These are phyloP conservation scores for Candida chauliodis DNA, from an alignment of 805 yeast genomes.

Conservation along the genomic window DNA sequence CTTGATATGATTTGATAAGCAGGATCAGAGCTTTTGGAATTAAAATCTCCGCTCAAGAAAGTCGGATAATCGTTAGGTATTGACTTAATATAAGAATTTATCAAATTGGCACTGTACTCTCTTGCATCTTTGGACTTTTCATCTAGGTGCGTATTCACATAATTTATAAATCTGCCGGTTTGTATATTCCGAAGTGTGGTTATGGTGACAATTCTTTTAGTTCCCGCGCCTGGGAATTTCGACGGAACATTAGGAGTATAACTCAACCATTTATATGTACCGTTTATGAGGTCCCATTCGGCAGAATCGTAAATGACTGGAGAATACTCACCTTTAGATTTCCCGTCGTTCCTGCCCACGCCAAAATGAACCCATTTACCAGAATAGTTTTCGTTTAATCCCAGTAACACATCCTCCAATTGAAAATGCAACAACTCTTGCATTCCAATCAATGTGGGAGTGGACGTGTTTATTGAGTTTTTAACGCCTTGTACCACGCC, in stretches of 20 bases:
- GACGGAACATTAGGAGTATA: conserved; percentile 23
- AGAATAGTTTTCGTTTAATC: conserved; percentile 15
- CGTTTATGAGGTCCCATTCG: conserved; percentile 22
- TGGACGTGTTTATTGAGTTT: conserved; percentile 10
- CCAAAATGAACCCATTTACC: conserved; percentile 24
- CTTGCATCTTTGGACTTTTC: conserved; percentile 33
- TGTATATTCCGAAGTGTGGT: conserved; percentile 22
- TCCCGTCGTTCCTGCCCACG: conserved; percentile 30
- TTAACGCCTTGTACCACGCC: conserved; percentile 24
- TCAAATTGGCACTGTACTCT: conserved; percentile 41
- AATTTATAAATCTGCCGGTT: conserved; percentile 22
- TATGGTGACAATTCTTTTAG: conserved; percentile 35
- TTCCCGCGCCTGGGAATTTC: conserved; percentile 48
- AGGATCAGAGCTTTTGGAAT: conserved; percentile 27
- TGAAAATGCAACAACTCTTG: conserved; percentile 39
- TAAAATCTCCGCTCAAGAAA: conserved; percentile 53
- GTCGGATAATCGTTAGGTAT: conserved; percentile 18
- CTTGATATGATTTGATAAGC: conserved; percentile 24
- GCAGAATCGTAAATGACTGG: conserved; percentile 22
- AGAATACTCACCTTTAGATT: conserved; percentile 24
- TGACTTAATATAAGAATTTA: conserved; percentile 35
- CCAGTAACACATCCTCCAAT: conserved; percentile 25
- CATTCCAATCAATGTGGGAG: conserved; percentile 36
- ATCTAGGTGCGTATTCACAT: conserved; percentile 39
- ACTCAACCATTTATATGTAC: conserved; percentile 25